Evolutionary conservation across 106 monocot species (phyloP).

Genomic region (Allium cepa): DNA sequence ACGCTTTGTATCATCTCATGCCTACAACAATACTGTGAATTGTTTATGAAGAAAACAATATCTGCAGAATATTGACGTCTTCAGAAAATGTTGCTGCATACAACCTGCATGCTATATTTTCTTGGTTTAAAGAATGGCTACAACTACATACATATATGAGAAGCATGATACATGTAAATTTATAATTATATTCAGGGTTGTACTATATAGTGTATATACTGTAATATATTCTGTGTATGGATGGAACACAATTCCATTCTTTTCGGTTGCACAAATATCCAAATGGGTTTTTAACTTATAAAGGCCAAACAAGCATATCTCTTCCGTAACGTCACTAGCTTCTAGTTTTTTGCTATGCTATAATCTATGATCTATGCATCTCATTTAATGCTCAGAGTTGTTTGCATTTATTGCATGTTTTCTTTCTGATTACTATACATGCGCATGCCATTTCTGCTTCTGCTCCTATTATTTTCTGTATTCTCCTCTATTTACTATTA

Average conservation of each 20-base stretch:
- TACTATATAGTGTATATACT: not conserved
- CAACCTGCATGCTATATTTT: too few relatives aligned
- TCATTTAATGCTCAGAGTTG: slow-evolving; percentile 1
- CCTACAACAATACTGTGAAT: too few relatives aligned
- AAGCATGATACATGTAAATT: too few relatives aligned
- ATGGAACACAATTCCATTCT: slow-evolving; percentile 4
- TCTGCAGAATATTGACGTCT: too few relatives aligned
- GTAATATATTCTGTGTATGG: not conserved
- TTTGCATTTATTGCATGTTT: not conserved
- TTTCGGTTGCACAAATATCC: slow-evolving; percentile 1
- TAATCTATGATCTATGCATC: too few relatives aligned
- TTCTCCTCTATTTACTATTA: too few relatives aligned
- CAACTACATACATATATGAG: too few relatives aligned
- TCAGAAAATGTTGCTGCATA: too few relatives aligned
- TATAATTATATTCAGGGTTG: too few relatives aligned
- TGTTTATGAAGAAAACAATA: too few relatives aligned
- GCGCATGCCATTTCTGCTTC: not conserved
- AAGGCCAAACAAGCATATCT: slow-evolving; percentile 7
- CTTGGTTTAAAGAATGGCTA: too few relatives aligned
- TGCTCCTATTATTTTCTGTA: not conserved
- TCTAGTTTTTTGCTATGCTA: not conserved
- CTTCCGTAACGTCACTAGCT: not conserved
- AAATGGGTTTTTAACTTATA: slow-evolving; percentile 4
- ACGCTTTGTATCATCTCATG: too few relatives aligned
- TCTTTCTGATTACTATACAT: not conserved